Evolutionary conservation across 352 stramenopile genomes (phyloP), one percentile per base, ranked within the genome.

Genomic region (Phytophthora sansomeana): DNA sequence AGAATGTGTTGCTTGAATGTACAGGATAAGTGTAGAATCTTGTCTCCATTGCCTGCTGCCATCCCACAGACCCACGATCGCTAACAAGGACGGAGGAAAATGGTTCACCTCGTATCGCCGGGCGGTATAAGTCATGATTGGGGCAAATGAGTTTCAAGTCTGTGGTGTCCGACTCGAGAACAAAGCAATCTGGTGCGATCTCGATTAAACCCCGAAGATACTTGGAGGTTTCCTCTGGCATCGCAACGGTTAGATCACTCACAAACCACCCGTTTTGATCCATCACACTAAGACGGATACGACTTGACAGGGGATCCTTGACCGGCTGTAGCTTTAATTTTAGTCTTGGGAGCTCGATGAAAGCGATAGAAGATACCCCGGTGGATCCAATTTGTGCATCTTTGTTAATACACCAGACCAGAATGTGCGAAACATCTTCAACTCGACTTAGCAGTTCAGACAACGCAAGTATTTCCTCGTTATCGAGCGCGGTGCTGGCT

Each of bases 1-100:
- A 60, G 61, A 99, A 99, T 3, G 88, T 94, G 51, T 91, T 77
- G 16, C 95, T 99, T 26, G 95, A 98, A 76, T 99, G 97, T 46
- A 99, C 93, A 16, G 97, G 97, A 75, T 99, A 99, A 21, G 98
- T 81, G 75, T 99, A 99, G 62, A 98, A 98, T 32, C 97, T 86
- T 51, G 89, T 95, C 48, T 96, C 85, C 83, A 98, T 96, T 6
- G 87, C 81, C 54, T 96, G 88, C 61, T 97, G 83, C 90, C 90
- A 97, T 0, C 78, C 85, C 29, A 83, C 67, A 2, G 90, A 95
- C 4, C 74, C 76, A n/a, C 92, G 77, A 49, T 97, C 85, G 0
- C 88, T 82, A 9, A 96, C 74, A 1, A 97, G 63, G 1, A 91
- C 67, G 4, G 84, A 89, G 4, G 84, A 90, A 57, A 97, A 96